Percentiles rank a stretch among this genome's conserved stretches.
Evolutionary conservation across 768 basidiomycete genomes (phyloP).

Genomic region (Cyathus striatus): DNA sequence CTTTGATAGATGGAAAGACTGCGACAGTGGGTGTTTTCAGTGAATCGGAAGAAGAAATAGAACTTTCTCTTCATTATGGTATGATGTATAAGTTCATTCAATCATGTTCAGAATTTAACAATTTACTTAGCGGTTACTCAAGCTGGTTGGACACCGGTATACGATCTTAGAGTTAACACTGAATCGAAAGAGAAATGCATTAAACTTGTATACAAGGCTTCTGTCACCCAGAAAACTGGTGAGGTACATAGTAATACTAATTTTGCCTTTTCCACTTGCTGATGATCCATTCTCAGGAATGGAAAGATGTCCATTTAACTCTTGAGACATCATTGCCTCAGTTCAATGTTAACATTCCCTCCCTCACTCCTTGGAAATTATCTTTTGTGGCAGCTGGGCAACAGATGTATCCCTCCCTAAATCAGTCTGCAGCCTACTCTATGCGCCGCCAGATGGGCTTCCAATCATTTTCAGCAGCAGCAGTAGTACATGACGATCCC

Average conservation of each 20-base stretch:
- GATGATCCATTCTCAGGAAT: constrained; percentile 18
- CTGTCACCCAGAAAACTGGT: constrained; percentile 31
- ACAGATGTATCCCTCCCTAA: too few species aligned
- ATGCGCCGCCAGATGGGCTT: too few species aligned
- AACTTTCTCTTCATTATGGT: constrained; percentile 30
- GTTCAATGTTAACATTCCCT: constrained; percentile 21
- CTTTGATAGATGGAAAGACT: constrained; percentile 9
- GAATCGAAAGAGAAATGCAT: constrained; percentile 23
- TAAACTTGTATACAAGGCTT: constrained; percentile 32
- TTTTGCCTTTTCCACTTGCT: not conserved
- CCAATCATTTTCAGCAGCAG: too few species aligned
- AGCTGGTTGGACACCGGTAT: constrained; percentile 29
- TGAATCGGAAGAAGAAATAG: constrained; percentile 20
- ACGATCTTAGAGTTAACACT: constrained; percentile 35
- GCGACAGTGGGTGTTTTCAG: constrained; percentile 25
- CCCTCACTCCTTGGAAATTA: constrained; percentile 21
- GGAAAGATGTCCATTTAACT: constrained; percentile 26
- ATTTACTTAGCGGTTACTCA: not conserved
- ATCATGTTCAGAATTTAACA: too few species aligned
- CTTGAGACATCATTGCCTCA: constrained; percentile 30
- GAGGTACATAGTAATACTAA: constrained; percentile 21
- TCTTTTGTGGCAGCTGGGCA: too few species aligned
- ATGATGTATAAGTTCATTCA: too few species aligned
- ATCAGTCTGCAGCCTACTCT: too few species aligned
- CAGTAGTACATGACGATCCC: too few species aligned